Base-by-base conservation (phyloP, 345 rosid species). In the Microthlaspi erraticum region DNA sequence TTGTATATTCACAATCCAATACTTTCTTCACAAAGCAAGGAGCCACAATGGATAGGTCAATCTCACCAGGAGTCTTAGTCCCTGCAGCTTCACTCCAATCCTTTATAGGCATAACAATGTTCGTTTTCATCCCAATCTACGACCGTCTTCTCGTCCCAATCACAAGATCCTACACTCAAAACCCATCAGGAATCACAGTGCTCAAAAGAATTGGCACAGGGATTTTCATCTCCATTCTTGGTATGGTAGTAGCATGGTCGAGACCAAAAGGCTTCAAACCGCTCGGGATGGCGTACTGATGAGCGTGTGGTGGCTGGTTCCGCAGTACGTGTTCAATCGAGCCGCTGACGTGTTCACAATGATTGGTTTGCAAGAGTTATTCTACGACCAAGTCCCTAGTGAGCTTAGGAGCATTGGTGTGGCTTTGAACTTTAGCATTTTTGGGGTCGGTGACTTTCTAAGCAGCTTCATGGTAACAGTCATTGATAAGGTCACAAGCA, bases 1-100 rank as follows among this genome's bases (percentile, higher is more conserved):
- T 80, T 51, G 84, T 80, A 39, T 59, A 12, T 45, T 81, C 84
- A 49, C 90, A 86, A 52, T 49, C 83, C 8, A 39, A 78, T 17
- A 85, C 86, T 14, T 81, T 85, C 70, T 85, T 83, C 29, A 81
- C 85, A 11, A 85, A 81, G 75, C 85, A 83, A 76, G 89, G 86
- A 42, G 85, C 77, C 57, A 79, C 82, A 0, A 51, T 83, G 83
- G 80, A 83, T 67, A 78, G 89, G 63, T 62, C 81, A 55, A 50
- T 85, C 14, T 49, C 72, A 46, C 11, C 39, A 14, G 72, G 68
- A 11, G 64, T 85, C 32, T 11, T 75, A 10, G 64, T 85, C 44
- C 83, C 89, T 1, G 77, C 86, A 1, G 86, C 89, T 26, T 44
- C 89, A 34, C 86, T 85, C 58, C 83, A 79, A 59, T 77, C 70